phyloP scores from a whole-genome alignment of 805 yeast species.

The Starmerella etchellsii region DNA sequence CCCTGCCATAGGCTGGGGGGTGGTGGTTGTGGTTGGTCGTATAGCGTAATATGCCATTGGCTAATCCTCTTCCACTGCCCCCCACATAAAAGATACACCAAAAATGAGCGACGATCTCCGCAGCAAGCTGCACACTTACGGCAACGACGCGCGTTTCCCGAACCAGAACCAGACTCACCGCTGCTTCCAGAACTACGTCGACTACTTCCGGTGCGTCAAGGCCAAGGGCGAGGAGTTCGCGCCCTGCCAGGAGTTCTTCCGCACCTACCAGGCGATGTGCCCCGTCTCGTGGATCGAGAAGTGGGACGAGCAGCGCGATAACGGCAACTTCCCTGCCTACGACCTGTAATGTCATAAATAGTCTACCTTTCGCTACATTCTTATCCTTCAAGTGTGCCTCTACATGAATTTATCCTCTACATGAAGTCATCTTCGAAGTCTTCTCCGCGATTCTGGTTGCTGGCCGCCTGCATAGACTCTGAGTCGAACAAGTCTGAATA shows the following conservation, averaged over 20 bases:
- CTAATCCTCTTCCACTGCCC: too few relatives aligned
- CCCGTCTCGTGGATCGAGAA: conserved; percentile 29
- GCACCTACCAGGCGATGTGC: conserved; percentile 63
- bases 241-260: conserved; percentile 91
- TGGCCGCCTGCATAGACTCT: conserved; percentile 33
- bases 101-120: conserved; percentile 20
- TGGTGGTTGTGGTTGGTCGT: too few relatives aligned
- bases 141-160: conserved; percentile 90
- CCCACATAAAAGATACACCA: neutral
- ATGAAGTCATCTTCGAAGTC: conserved; percentile 48
- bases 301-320: conserved; percentile 35
- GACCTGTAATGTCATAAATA: conserved; percentile 17
- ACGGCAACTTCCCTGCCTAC: conserved; percentile 41
- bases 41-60: too few relatives aligned
- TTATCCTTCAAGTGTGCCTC: too few relatives aligned
- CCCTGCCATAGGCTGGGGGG: too few relatives aligned
- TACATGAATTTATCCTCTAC: too few relatives aligned
- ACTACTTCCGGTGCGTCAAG: conserved; percentile 92
- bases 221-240: conserved; percentile 97
- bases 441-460: conserved; percentile 38
- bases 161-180: conserved; percentile 95
- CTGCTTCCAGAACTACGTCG: conserved; percentile 96
- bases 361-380: too few relatives aligned
- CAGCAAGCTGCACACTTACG: conserved; percentile 30
- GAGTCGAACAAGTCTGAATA: conserved; percentile 40